Base-by-base conservation (phyloP, 306 rosid genomes). In the Comarum palustre region DNA sequence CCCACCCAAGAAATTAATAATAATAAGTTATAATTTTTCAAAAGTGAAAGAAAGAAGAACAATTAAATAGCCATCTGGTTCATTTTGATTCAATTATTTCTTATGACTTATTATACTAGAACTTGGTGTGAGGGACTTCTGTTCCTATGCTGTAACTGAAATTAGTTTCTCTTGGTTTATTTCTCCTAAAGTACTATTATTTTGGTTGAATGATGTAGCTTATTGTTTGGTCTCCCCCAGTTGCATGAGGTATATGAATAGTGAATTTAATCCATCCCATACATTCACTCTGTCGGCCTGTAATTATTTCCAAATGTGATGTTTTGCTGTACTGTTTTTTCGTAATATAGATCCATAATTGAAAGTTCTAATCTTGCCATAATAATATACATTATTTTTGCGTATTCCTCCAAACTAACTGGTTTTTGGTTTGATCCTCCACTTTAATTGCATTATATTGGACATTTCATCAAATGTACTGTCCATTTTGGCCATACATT, bases 111-210 rank as follows among this genome's bases (percentile, higher is more conserved):
- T 34, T 16, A 8, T 34, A 32, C 13, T 34, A 34, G 5, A 17
- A 32, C 45, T 8, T n/a, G 64, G 22, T 2, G 0, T 62, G 43
- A 32, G 22, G 45, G 24, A 62, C 67, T 17, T 51, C n/a, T 48
- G 48, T 80, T 68, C 22, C 69, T 51, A 50, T 62, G 46, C 67
- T 42, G 38, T 14, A 24, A 42, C 32, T 67, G 14, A 27, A 68
- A 43, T 34, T 3, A 14, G 38, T 3, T 17, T 46, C 32, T 24
- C 34, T 69, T 11, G 31, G 46, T 29, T 25, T 43, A 19, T 71
- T 39, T 36, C 27, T 55, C 29, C 24, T 4, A 3, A 38, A n/a
- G 27, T 29, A 31, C 34, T 71, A 41, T n/a, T 27, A 4, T 51
- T 31, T 63, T 20, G 34, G 14, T 22, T 50, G 11, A 17, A 41